These are phyloP conservation scores for Lentinula sp. DNA, from an alignment of 768 basidiomycete species.

Conservation along the genomic window DNA sequence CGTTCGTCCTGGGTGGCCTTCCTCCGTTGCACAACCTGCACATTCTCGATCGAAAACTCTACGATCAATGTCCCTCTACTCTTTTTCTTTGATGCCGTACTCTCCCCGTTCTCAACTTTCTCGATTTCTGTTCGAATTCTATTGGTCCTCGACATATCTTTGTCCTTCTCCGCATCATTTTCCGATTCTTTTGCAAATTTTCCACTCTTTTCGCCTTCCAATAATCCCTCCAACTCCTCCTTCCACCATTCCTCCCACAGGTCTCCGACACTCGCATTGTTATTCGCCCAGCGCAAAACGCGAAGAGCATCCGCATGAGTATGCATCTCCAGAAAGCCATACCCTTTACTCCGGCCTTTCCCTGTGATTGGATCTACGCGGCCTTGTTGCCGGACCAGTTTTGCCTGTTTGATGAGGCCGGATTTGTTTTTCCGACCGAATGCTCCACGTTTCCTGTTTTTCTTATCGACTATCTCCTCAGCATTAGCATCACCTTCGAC, in stretches of 20 bases:
- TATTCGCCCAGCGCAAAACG: slow-evolving; percentile 92
- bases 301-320: slow-evolving; percentile 86
- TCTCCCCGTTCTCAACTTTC: slow-evolving; percentile 22
- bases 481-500: slow-evolving; percentile 28
- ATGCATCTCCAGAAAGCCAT: slow-evolving; percentile 91
- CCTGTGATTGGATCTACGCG: slow-evolving; percentile 86
- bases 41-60: slow-evolving; percentile 97
- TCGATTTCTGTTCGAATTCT: slow-evolving; percentile 53
- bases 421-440: slow-evolving; percentile 18
- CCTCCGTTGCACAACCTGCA: slow-evolving; percentile 81
- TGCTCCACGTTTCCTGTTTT: slow-evolving; percentile 19
- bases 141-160: slow-evolving; percentile 47
- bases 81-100: slow-evolving; percentile 13
- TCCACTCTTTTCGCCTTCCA: slow-evolving; percentile 42
- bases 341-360: slow-evolving; percentile 86
- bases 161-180: slow-evolving; percentile 9
- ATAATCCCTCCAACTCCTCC: slow-evolving; percentile 58
- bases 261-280: slow-evolving; percentile 59
- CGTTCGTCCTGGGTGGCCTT: slow-evolving; percentile 41
- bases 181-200: slow-evolving; percentile 27
- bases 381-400: slow-evolving; percentile 86
- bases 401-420: slow-evolving; percentile 73
- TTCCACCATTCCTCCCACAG: slow-evolving; percentile 84
- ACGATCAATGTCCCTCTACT: slow-evolving; percentile 59
- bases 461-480: slow-evolving; percentile 16